Percentiles rank a stretch among this genome's conserved stretches.
Conservation (phyloP, 106 monocot species). For the Acorus gramineus region DNA sequence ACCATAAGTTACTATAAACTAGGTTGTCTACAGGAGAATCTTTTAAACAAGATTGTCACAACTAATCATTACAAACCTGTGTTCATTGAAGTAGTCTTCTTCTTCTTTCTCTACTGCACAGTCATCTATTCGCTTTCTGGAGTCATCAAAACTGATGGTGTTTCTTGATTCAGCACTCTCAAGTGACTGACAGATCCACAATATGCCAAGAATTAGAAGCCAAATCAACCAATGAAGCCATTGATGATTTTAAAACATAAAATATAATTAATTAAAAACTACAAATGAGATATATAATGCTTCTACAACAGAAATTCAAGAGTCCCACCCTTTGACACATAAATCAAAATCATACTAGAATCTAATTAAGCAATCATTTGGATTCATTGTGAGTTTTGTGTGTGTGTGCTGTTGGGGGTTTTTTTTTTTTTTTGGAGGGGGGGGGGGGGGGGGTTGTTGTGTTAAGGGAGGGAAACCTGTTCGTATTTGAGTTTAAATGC, state of each 20-base stretch:
- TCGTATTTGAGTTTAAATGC: conserved; percentile 84
- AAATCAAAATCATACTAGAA: too few relatives aligned
- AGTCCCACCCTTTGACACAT: too few relatives aligned
- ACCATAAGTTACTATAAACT: too few relatives aligned
- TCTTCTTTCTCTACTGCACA: conserved; percentile 94
- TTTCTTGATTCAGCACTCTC: conserved; percentile 47
- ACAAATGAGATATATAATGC: background rate
- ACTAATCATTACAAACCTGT: conserved; percentile 40
- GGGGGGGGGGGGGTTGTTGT: background rate
- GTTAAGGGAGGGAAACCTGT: conserved; percentile 38
- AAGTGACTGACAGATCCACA: conserved; percentile 32
- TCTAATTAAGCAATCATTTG: too few relatives aligned
- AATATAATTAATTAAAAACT: background rate
- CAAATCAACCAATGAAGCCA: too few relatives aligned
- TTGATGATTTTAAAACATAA: background rate
- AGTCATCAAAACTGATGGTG: conserved; percentile 10
- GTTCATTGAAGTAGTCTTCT: conserved; percentile 94
- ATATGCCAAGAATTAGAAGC: background rate
- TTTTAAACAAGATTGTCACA: too few relatives aligned
- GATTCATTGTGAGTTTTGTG: too few relatives aligned
- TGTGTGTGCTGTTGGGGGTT: too few relatives aligned
- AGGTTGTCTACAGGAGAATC: too few relatives aligned
- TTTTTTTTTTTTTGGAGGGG: too few relatives aligned
- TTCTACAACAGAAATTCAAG: too few relatives aligned
- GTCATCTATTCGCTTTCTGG: conserved; percentile 58